A percentile compares a stretch with the other conserved stretches of the same genome.
These are phyloP conservation scores for Puccinia horiana DNA, from an alignment of 1,284 basidiomycete genomes.

Conservation along the genomic window DNA sequence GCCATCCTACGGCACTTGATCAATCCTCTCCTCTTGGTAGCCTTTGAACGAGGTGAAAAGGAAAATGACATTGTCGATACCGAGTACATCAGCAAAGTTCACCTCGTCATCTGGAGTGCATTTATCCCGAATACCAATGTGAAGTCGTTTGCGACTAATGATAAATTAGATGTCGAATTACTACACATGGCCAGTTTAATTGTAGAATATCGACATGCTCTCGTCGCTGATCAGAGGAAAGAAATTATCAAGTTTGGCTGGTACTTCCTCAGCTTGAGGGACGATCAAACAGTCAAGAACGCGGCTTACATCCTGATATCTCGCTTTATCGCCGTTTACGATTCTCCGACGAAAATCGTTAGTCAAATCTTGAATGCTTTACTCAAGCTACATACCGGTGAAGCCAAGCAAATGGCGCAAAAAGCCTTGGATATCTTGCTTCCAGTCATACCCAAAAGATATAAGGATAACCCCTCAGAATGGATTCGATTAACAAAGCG, in stretches of 20 bases:
- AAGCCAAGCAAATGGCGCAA: slow-evolving; percentile 73
- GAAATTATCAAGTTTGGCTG: slow-evolving; percentile 95
- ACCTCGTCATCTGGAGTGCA: slow-evolving; percentile 77
- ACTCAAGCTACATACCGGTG: slow-evolving; percentile 77
- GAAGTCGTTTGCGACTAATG: slow-evolving; percentile 68
- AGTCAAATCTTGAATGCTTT: slow-evolving; percentile 90
- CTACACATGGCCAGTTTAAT: slow-evolving; percentile 87
- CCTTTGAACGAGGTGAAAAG: slow-evolving; percentile 65
- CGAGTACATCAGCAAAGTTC: slow-evolving; percentile 71
- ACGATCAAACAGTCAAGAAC: slow-evolving; percentile 90
- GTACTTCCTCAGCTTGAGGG: slow-evolving; percentile 75
- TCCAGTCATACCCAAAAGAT: slow-evolving; percentile 71
- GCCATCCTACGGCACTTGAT: slow-evolving; percentile 82
- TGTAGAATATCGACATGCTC: slow-evolving; percentile 76
- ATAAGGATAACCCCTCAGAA: slow-evolving; percentile 65
- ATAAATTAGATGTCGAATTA: slow-evolving; percentile 84
- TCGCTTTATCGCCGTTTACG: slow-evolving; percentile 89
- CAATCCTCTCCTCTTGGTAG: slow-evolving; percentile 81
- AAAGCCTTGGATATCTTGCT: slow-evolving; percentile 90
- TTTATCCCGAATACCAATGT: slow-evolving; percentile 62
- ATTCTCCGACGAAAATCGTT: slow-evolving; percentile 89
- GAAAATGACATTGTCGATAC: slow-evolving; percentile 67
- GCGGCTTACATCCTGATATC: slow-evolving; percentile 89
- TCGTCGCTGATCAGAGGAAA: slow-evolving; percentile 80
- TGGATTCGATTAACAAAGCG: slow-evolving; percentile 90